Percentiles rank a stretch among this genome's conserved stretches.
Conservation (phyloP, 1,284 basidiomycete genomes). For the Trichosporon ovoides region DNA sequence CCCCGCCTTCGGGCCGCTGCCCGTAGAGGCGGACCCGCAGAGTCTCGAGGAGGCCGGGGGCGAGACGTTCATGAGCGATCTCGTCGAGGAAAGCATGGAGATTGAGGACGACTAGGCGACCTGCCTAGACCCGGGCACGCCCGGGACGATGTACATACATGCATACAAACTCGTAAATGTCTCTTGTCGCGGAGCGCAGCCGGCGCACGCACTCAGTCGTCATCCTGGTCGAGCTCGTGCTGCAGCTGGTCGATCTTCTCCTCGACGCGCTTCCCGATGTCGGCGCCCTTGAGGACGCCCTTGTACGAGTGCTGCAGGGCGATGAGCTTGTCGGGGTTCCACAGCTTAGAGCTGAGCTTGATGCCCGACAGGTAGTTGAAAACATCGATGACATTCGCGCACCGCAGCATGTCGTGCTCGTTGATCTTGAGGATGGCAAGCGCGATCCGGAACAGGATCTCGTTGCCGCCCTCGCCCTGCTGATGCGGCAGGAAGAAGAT, state of each 20-base stretch:
- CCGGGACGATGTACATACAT: background rate
- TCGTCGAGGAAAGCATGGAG: conserved; percentile 2
- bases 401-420: conserved; percentile 72
- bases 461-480: conserved; percentile 56
- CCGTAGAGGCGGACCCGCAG: conserved; percentile 30
- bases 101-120: background rate
- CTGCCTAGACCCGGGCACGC: background rate
- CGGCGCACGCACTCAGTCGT: background rate
- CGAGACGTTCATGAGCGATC: conserved; percentile 14
- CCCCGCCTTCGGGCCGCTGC: conserved; percentile 36
- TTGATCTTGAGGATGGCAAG: conserved; percentile 78
- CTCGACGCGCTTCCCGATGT: background rate
- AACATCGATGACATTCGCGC: conserved; percentile 75
- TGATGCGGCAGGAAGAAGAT: conserved; percentile 76
- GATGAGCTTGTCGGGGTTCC: conserved; percentile 83
- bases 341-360: conserved; percentile 69
- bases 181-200: background rate
- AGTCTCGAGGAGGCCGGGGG: conserved; percentile 29
- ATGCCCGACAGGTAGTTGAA: conserved; percentile 80
- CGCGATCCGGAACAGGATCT: conserved; percentile 85
- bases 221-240: background rate
- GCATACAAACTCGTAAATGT: background rate
- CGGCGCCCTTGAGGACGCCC: conserved; percentile 22
- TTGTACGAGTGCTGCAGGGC: conserved; percentile 52
- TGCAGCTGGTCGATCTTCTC: background rate